Conservation (phyloP, 208 protist genomes). For the Wallacemonas sp. region DNA sequence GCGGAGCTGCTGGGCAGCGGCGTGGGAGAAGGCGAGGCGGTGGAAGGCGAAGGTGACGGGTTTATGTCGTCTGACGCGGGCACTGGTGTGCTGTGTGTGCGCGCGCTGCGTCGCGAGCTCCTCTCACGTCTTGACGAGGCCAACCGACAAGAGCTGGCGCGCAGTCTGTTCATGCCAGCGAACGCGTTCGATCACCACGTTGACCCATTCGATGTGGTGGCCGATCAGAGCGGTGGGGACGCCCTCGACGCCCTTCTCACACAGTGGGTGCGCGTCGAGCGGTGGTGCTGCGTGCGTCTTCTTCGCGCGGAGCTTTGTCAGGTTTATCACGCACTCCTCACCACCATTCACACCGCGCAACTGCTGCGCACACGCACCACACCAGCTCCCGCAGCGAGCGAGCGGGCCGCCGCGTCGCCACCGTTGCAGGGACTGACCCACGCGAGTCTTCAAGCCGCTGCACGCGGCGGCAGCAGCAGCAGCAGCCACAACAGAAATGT, state of each 20-base stretch:
- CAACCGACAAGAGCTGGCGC: neutral
- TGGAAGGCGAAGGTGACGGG: too few species aligned
- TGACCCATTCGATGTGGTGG: neutral
- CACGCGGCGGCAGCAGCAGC: neutral
- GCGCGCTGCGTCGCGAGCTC: neutral
- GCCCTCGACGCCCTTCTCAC: constrained; percentile 20
- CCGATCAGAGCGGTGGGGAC: too few species aligned
- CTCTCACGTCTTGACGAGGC: neutral
- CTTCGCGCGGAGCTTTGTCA: constrained; percentile 49
- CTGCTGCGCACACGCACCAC: constrained; percentile 18
- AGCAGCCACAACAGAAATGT: neutral
- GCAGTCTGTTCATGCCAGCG: neutral
- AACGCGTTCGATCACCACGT: neutral
- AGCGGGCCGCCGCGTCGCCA: too few species aligned
- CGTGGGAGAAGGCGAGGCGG: too few species aligned
- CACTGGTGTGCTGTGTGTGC: neutral
- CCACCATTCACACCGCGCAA: constrained; percentile 20
- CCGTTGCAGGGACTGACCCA: neutral
- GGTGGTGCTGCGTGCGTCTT: constrained; percentile 37
- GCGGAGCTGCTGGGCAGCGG: constrained; percentile 13
- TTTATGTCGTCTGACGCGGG: too few species aligned
- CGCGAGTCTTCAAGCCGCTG: neutral
- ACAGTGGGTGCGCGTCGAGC: constrained; percentile 22
- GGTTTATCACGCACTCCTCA: constrained; percentile 41
- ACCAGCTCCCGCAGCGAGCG: neutral